Evolutionary conservation across 2,329 filamentous ascomycete genomes (phyloP), one percentile per base, ranked within the genome.

Genomic region (Cladophialophora exuberans): DNA sequence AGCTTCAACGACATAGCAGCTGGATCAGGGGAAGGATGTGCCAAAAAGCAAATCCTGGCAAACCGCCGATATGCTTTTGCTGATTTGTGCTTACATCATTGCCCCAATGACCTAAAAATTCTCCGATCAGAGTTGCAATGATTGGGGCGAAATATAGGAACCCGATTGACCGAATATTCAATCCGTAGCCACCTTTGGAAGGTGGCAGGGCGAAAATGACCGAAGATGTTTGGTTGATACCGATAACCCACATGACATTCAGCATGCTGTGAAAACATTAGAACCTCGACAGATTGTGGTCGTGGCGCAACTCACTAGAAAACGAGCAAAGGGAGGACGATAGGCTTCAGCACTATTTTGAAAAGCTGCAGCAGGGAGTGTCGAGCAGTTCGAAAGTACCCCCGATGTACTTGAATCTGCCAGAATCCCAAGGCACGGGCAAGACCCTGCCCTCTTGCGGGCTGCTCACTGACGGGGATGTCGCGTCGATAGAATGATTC

Each of bases 161-260:
- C 1, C 76, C 81, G 36, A 82, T 76, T 42, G 76, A 70, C 36
- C 72, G 72, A 0, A 73, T 71, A 0, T 72, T 75, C 62, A 82
- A 80, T 3, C 72, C 70, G 62, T 83, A 82, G 28, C 53, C 53
- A 2, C 47, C 46, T 6, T 6, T 9, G 1, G 9, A 18, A 11
- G 4, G 3, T 2, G 79, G 66, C 0, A 74, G 74, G 1, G 70
- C 69, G 3, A 83, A 68, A 47, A 82, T 76, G 10, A 82, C 78
- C 31, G 77, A 71, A 0, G 81, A 69, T 0, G 80, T 81, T 0
- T 78, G 81, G 62, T 83, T 82, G 65, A 83, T 78, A 6, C 79
- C 80, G 20, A 73, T 66, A 25, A 72, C 66, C 72, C 71, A 73
- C 2, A 69, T 69, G 56, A 72, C 23, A 23, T 22, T 72, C 11